Conservation (phyloP, 306 rosid genomes). For the Luffa acutangula region DNA sequence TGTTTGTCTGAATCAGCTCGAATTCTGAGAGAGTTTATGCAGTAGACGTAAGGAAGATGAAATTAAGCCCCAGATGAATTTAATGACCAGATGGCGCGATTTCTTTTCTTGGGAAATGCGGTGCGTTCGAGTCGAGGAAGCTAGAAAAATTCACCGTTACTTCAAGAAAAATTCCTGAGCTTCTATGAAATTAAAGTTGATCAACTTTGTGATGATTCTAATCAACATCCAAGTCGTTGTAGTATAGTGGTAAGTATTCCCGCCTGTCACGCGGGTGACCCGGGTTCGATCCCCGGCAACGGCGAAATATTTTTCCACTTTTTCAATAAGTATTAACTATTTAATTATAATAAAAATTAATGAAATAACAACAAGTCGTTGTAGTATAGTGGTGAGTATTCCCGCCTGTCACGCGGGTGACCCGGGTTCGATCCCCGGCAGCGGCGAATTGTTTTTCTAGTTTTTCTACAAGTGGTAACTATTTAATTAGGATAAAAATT, state of each 20-base stretch:
- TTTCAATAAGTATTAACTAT: too few relatives aligned
- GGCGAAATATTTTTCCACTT: too few relatives aligned
- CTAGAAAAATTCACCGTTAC: neutral
- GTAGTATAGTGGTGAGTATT: too few relatives aligned
- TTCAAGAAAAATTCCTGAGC: neutral
- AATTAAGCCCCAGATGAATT: neutral
- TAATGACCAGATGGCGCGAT: slow-evolving; percentile 4
- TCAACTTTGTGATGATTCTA: too few relatives aligned
- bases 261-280: neutral
- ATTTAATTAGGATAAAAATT: too few relatives aligned
- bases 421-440: too few relatives aligned
- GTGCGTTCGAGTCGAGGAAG: neutral
- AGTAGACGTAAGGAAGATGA: neutral
- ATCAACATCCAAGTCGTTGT: neutral
- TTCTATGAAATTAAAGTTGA: too few relatives aligned
- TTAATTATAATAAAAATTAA: too few relatives aligned
- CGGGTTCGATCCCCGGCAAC: neutral
- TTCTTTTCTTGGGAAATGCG: neutral
- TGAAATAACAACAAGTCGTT: too few relatives aligned
- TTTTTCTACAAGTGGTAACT: too few relatives aligned
- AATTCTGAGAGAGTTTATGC: neutral
- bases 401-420: too few relatives aligned
- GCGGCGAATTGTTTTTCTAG: too few relatives aligned
- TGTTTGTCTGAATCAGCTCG: neutral
- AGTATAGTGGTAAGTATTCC: neutral